phyloP scores from a whole-genome alignment of 139 green algal genomes.

The Axilococcus clingmanii region DNA sequence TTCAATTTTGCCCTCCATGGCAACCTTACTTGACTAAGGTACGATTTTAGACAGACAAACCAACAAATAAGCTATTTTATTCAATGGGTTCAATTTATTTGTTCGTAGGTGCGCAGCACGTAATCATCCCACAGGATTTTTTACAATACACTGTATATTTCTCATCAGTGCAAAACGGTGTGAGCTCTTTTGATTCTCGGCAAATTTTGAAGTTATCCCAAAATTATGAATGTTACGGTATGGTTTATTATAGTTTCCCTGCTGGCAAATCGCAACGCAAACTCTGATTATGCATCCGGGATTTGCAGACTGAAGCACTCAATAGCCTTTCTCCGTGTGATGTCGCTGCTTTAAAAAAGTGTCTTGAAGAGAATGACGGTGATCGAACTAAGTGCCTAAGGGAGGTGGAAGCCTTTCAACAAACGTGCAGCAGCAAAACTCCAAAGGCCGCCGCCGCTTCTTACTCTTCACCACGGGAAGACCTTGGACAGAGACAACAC shows the following conservation, averaged over 20 bases:
- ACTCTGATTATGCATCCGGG: too few species aligned
- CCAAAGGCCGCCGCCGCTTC: constrained; percentile 17
- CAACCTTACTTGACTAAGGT: neutral
- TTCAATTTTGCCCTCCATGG: neutral
- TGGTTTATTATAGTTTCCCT: neutral
- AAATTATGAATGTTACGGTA: neutral
- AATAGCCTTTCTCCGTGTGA: constrained; percentile 28
- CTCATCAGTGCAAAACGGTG: neutral
- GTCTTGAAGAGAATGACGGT: constrained; percentile 31
- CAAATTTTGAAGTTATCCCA: neutral
- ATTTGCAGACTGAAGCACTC: neutral
- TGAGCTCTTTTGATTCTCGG: neutral
- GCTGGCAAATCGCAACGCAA: neutral
- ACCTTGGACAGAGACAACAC: too few species aligned
- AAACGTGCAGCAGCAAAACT: neutral
- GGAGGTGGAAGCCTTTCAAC: too few species aligned
- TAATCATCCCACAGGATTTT: neutral
- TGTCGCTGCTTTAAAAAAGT: constrained; percentile 31
- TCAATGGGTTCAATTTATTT: neutral
- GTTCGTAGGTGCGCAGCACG: neutral
- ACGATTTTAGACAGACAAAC: neutral
- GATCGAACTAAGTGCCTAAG: constrained; percentile 31
- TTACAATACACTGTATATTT: neutral
- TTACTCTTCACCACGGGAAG: constrained; percentile 28
- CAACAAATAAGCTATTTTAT: neutral